Percentiles rank a stretch among this genome's conserved stretches.
These are phyloP conservation scores for Zoysia matrella DNA, from an alignment of 202 grass and related monocot species.

Conservation along the genomic window DNA sequence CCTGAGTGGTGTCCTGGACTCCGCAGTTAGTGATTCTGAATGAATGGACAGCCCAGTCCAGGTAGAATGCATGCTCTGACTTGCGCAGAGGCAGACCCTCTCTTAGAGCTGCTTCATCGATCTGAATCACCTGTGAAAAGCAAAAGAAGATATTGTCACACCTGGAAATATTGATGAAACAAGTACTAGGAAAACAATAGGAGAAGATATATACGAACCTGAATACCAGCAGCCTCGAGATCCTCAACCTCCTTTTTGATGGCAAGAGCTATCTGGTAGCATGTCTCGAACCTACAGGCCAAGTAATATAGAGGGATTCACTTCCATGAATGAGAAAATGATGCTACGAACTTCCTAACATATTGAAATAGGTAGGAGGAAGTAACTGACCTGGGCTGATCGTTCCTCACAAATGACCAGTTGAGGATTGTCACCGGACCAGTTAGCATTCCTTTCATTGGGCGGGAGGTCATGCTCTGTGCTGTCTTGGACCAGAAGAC, in stretches of 20 bases:
- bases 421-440: slow-evolving; percentile 97
- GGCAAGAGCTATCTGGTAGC: slow-evolving; percentile 98
- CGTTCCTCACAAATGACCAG: slow-evolving; percentile 98
- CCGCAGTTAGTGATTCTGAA: slow-evolving; percentile 97
- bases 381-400: slow-evolving; percentile 81
- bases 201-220: slow-evolving; percentile 50
- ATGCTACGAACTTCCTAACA: slow-evolving; percentile 7
- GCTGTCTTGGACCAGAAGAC: slow-evolving; percentile 94
- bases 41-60: slow-evolving; percentile 94
- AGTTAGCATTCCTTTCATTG: slow-evolving; percentile 99
- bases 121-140: slow-evolving; percentile 86
- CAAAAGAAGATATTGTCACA: slow-evolving; percentile 8
- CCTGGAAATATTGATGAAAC: slow-evolving; percentile 18
- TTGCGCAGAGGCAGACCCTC: slow-evolving; percentile 90
- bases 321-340: slow-evolving; percentile 18
- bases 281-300: slow-evolving; percentile 77
- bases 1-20: slow-evolving; percentile 90
- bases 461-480: slow-evolving; percentile 89
- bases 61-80: slow-evolving; percentile 90
- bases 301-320: slow-evolving; percentile 26
- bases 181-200: slow-evolving; percentile 14
- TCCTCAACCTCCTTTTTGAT: slow-evolving; percentile 98
- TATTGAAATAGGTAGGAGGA: slow-evolving; percentile 12
- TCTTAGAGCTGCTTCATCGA: slow-evolving; percentile 92
- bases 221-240: slow-evolving; percentile 87